Percentiles rank a stretch among this genome's conserved stretches.
These are phyloP conservation scores for Tilletia caries DNA, from an alignment of 1,284 basidiomycete genomes.

Conservation along the genomic window DNA sequence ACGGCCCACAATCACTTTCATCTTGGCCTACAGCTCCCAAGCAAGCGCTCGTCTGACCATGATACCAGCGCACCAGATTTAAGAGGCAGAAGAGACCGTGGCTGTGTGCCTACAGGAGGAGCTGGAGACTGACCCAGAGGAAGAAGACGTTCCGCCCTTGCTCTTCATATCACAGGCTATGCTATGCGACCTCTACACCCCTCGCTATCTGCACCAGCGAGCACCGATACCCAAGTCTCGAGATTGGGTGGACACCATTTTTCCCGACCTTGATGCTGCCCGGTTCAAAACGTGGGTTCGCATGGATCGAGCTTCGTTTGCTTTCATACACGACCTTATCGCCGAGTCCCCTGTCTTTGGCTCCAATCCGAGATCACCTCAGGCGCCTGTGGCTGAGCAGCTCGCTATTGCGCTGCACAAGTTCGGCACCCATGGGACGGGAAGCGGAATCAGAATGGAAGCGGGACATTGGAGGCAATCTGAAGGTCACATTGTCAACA, in stretches of 20 bases:
- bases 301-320: not conserved
- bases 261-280: not conserved
- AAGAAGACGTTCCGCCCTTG: no score
- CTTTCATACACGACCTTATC: not conserved
- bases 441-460: not conserved
- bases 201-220: not conserved
- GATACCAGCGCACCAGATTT: no score
- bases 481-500: not conserved
- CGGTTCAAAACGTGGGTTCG: not conserved
- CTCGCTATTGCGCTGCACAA: not conserved
- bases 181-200: no score
- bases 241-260: not conserved
- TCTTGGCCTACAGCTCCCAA: no score
- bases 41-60: no score
- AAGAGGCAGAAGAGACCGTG: no score
- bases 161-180: no score
- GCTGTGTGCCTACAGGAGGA: no score
- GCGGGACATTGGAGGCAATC: not conserved
- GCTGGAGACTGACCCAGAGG: no score
- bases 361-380: not conserved
- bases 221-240: not conserved
- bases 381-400: not conserved
- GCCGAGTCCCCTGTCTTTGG: not conserved
- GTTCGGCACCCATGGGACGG: not conserved
- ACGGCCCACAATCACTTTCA: no score